phyloP scores from a whole-genome alignment of 305 asterid genomes.

The Fraxinus sp. region DNA sequence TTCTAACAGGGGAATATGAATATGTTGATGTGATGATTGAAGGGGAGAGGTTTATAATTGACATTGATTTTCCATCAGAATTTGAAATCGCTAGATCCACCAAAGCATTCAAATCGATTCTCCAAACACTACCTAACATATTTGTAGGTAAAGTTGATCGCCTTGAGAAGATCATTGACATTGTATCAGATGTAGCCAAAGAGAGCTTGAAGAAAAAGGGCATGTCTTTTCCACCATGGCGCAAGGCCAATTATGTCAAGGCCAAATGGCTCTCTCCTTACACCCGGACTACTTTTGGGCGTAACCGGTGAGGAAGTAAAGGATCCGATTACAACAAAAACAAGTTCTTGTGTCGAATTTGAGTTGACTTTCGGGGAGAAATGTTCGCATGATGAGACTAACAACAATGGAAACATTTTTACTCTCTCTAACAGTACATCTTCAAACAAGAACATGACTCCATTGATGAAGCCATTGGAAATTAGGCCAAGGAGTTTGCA shows the following conservation, averaged over 20 bases:
- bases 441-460: constrained; percentile 11
- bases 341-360: constrained; percentile 3
- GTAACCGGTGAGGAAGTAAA: not conserved
- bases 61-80: constrained; percentile 76
- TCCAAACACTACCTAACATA: constrained; percentile 60
- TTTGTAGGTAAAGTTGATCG: constrained; percentile 71
- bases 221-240: constrained; percentile 89
- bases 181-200: constrained; percentile 67
- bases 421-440: not conserved
- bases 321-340: not conserved
- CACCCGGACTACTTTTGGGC: constrained; percentile 29
- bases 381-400: constrained; percentile 4
- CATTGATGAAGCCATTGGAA: constrained; percentile 38
- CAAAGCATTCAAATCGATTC: constrained; percentile 52
- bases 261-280: constrained; percentile 80
- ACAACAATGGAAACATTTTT: not conserved
- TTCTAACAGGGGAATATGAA: constrained; percentile 61
- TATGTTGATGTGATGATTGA: constrained; percentile 63
- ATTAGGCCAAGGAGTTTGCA: constrained; percentile 42
- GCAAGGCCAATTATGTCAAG: constrained; percentile 69
- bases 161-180: constrained; percentile 60
- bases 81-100: constrained; percentile 89
- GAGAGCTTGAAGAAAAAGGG: constrained; percentile 87
- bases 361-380: constrained; percentile 32
- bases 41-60: constrained; percentile 63